Evolutionary conservation across 1,139 yeast genomes (phyloP).

Genomic region (Hanseniaspora uvarum): DNA sequence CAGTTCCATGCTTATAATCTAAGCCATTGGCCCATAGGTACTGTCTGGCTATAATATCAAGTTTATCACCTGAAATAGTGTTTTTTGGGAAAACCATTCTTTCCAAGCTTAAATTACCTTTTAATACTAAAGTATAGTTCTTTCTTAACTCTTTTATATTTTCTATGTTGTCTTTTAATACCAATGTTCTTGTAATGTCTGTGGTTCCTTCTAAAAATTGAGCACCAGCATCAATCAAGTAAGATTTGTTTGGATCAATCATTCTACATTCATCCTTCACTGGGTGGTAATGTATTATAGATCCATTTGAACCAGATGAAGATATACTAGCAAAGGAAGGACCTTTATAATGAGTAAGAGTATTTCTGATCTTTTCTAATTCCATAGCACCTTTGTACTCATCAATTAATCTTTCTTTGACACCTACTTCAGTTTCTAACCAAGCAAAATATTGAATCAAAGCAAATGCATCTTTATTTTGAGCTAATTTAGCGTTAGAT

Average conservation of each 20-base stretch:
- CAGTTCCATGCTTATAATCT: constrained; percentile 93
- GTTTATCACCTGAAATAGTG: constrained; percentile 60
- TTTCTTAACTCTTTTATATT: constrained; percentile 39
- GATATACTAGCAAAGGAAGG: constrained; percentile 87
- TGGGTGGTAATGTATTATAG: constrained; percentile 89
- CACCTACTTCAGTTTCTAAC: constrained; percentile 59
- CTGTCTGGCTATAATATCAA: constrained; percentile 87
- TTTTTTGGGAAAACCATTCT: constrained; percentile 74
- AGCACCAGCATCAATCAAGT: constrained; percentile 85
- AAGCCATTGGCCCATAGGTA: constrained; percentile 74
- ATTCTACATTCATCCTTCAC: constrained; percentile 46
- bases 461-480: constrained; percentile 80
- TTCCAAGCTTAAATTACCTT: constrained; percentile 81
- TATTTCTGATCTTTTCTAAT: constrained; percentile 50
- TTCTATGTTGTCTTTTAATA: constrained; percentile 55
- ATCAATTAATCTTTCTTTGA: constrained; percentile 50
- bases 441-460: constrained; percentile 70
- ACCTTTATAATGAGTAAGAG: constrained; percentile 59
- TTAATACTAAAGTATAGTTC: constrained; percentile 80
- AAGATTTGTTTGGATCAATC: constrained; percentile 67
- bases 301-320: constrained; percentile 87
- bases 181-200: constrained; percentile 85
- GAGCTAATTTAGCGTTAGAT: constrained; percentile 66
- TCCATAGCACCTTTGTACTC: constrained; percentile 74
- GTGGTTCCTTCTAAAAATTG: constrained; percentile 94